Base-by-base conservation (phyloP, 495 filamentous ascomycete genomes). In the Xylaria cubensis region DNA sequence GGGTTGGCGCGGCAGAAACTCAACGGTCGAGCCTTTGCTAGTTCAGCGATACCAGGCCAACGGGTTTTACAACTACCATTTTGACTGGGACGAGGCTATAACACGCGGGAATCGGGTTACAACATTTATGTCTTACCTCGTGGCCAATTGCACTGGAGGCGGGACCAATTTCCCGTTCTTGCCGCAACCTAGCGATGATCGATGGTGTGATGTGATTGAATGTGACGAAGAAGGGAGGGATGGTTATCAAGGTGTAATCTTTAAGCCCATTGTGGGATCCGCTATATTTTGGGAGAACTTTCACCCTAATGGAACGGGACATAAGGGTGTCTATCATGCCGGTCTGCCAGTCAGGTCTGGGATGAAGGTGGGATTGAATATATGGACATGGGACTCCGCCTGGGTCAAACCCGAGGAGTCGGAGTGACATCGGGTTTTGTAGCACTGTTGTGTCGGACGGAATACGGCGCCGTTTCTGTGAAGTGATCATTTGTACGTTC, bases 251-350 rank as follows among this genome's bases (percentile, higher is more conserved):
- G 80, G 78, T 5, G 79, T 91, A 4, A 92, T 88, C 42, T 92
- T 92, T 73, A 86, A 86, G 77, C 87, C 90, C 1, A 83, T 90
- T 17, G 85, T 86, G 76, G 90, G 90, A 53, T 91, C 90, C 81
- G 90, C 90, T 19, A 85, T 93, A n/a, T 93, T 89, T 75, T 93
- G 91, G 91, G 86, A 88, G 82, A 93, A 93, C 19, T 76, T 93
- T 61, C 73, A 84, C 32, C 24, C 68, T 0, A 74, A 82, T 4
- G 90, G 91, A 51, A 80, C 74, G 12, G 89, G 89, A 44, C 88
- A 91, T 78, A 78, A 83, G 70, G 84, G 88, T 80, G 89, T 86
- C 41, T 86, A 90, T 78, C 91, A 93, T 84, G 90, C 90, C 7
- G 90, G 90, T 41, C 77, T 91, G 77, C 90, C 90, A 56, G 90